phyloP scores from a whole-genome alignment of 306 rosid genomes.

The Echinosophora koreensis region DNA sequence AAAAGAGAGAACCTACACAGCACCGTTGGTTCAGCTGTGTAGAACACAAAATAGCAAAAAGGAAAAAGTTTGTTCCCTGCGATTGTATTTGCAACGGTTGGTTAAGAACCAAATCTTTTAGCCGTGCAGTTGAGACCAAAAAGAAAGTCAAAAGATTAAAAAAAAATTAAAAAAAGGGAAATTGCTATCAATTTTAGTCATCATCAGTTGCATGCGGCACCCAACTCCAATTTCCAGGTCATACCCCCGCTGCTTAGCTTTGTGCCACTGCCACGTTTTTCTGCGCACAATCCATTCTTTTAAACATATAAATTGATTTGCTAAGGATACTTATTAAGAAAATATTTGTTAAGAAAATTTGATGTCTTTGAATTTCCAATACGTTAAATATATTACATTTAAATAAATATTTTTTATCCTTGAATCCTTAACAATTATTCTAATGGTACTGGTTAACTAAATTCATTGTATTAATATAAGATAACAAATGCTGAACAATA shows the following conservation, averaged over 20 bases:
- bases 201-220: neutral
- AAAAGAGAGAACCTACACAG: neutral
- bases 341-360: no score
- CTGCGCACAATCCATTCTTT: neutral
- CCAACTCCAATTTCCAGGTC: slow-evolving; percentile 6
- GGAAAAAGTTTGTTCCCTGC: neutral
- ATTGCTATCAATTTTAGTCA: slow-evolving; percentile 1
- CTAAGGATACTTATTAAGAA: no score
- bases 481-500: no score
- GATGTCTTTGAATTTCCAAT: no score
- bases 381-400: no score
- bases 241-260: neutral
- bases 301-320: no score
- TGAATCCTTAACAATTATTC: no score
- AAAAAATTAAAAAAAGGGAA: neutral
- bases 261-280: neutral
- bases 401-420: no score
- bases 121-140: neutral
- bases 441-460: no score
- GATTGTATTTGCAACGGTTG: slow-evolving; percentile 19
- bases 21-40: neutral
- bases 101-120: slow-evolving; percentile 4
- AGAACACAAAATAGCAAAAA: neutral
- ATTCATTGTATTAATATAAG: no score
- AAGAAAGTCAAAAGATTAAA: neutral